Conservation (phyloP, 768 basidiomycete genomes). For the Podaxis rugospora region DNA sequence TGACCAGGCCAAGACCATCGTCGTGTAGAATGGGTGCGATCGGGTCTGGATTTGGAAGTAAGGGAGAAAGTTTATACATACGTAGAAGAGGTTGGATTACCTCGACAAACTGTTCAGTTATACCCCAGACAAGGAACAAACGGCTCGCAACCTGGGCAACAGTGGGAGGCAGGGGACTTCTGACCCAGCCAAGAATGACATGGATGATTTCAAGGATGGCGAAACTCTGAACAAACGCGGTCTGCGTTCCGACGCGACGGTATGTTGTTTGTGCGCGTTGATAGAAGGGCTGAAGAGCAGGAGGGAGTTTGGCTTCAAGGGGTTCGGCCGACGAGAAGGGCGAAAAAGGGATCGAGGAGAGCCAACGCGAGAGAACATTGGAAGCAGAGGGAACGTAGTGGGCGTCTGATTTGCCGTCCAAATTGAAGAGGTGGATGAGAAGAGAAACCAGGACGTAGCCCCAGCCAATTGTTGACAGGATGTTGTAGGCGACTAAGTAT, state of each 20-base stretch:
- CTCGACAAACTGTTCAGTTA: constrained; percentile 58
- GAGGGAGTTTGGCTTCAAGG: constrained; percentile 35
- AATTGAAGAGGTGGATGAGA: constrained; percentile 43
- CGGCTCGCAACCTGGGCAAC: constrained; percentile 76
- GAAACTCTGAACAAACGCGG: constrained; percentile 75
- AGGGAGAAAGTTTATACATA: not conserved
- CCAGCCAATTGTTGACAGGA: constrained; percentile 74
- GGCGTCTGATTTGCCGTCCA: constrained; percentile 33
- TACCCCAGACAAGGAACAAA: constrained; percentile 82
- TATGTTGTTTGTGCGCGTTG: constrained; percentile 54
- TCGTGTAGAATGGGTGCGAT: constrained; percentile 73
- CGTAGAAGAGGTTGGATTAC: constrained; percentile 34
- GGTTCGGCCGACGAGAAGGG: constrained; percentile 18
- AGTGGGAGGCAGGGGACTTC: constrained; percentile 72
- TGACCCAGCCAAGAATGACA: constrained; percentile 72
- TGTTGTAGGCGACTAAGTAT: constrained; percentile 81
- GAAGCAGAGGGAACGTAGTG: constrained; percentile 24
- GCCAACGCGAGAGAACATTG: constrained; percentile 32
- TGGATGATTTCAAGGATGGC: constrained; percentile 86
- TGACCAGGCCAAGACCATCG: constrained; percentile 93
- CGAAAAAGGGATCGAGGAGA: constrained; percentile 30
- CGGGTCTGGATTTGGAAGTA: constrained; percentile 43
- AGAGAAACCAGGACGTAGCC: constrained; percentile 57
- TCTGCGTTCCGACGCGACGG: constrained; percentile 53
- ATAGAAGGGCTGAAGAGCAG: constrained; percentile 38